These are phyloP conservation scores for Rhynchospora pubera DNA, from an alignment of 176 grass and related monocot species.

Conservation along the genomic window DNA sequence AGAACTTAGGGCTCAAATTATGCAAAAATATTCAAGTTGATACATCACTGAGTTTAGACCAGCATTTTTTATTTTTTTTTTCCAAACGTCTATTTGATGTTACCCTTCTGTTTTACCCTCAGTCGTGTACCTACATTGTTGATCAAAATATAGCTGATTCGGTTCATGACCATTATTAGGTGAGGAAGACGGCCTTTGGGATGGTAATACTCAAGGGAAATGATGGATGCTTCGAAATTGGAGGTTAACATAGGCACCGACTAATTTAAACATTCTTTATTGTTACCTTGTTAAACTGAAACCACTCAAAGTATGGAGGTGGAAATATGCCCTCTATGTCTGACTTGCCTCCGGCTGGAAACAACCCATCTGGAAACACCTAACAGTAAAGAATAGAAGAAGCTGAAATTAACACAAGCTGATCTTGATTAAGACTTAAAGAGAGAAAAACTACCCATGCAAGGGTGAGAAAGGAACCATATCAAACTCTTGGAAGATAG, in stretches of 20 bases:
- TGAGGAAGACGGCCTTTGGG: background rate
- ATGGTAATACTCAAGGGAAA: background rate
- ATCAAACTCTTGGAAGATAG: conserved; percentile 65
- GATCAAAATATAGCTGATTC: background rate
- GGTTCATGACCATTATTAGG: background rate
- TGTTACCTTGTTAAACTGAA: conserved; percentile 69
- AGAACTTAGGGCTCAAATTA: background rate
- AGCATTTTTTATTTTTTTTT: background rate
- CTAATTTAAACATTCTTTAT: background rate
- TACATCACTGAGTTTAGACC: background rate
- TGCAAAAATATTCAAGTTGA: background rate
- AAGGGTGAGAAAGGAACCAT: conserved; percentile 31
- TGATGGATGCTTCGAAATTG: background rate
- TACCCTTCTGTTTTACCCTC: background rate
- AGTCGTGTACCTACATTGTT: background rate
- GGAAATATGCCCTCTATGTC: conserved; percentile 72
- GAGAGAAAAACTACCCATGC: background rate
- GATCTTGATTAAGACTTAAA: background rate
- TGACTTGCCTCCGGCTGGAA: conserved; percentile 63
- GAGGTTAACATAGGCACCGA: background rate
- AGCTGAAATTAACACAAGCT: background rate
- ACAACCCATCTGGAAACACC: conserved; percentile 66
- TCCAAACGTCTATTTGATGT: background rate
- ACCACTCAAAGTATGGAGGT: conserved; percentile 82
- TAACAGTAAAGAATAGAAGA: conserved; percentile 16